Base-by-base conservation (phyloP, 2,329 filamentous ascomycete species). In the Colletotrichum tropicale region DNA sequence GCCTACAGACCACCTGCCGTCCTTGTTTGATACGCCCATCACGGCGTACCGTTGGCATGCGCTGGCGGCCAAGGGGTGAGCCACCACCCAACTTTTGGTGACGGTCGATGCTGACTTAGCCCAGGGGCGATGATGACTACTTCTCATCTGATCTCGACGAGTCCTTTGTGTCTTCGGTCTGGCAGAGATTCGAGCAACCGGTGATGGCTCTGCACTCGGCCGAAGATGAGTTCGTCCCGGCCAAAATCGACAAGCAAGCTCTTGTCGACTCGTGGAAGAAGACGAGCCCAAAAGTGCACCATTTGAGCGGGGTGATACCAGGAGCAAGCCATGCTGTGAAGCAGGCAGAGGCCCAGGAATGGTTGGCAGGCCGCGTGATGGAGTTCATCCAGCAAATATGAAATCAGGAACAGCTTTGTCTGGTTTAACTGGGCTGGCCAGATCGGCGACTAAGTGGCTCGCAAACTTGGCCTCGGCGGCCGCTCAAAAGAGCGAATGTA, bases 91-190 rank as follows among this genome's bases (percentile, higher is more conserved):
- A 12, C 21, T 30, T 62, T 24, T 26, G 16, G 16, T 9, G 10
- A 30, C 64, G n/a, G 56, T 61, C 26, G 24, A 55, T 26, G 18
- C 26, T 70, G 24, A 16, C 64, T 64, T 9, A 13, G 13, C 7
- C 24, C 62, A 91, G 92, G 7, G 94, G 93, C 12, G 93, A 94
- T 74, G 96, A 98, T 82, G 96, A 98, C 82, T 95, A 94, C 81
- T 98, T 98, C 85, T 96, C 94, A n/a, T 93, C 92, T 4, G 94
- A 97, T 81, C 85, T 97, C n/a, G 83, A 86, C 1, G 85, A 89
- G 36, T 87, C 90, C 36, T 86, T 88, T 21, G 86, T 96, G 8
- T 81, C 84, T 28, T 82, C 82, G 16, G 93, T 93, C n/a, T 98
- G 96, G 89, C 90, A 92, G 5, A 86, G 85, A 66, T 86, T 95